A percentile compares a stretch with the other conserved stretches of the same genome.
Conservation (phyloP, 768 basidiomycete species). For the Scleroderma citrinum region DNA sequence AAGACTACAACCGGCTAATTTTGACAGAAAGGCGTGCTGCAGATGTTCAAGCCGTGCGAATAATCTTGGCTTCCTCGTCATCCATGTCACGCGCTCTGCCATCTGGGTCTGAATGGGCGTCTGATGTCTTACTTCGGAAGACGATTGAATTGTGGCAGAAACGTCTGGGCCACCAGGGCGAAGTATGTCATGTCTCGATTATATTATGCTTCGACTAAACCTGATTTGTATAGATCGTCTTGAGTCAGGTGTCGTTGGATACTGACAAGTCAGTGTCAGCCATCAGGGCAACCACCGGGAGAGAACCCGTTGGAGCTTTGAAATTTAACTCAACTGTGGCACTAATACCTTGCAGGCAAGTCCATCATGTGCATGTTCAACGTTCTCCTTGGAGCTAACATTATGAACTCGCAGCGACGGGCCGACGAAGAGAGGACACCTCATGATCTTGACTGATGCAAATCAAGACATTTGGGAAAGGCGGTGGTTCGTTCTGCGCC, state of each 20-base stretch:
- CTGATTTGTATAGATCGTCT: constrained; percentile 55
- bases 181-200: constrained; percentile 43
- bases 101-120: constrained; percentile 55
- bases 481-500: constrained; percentile 81
- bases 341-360: constrained; percentile 66
- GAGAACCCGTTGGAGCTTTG: constrained; percentile 43
- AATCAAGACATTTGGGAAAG: constrained; percentile 75
- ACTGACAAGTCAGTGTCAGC: constrained; percentile 30
- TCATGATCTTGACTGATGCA: constrained; percentile 78
- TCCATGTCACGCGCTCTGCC: constrained; percentile 39
- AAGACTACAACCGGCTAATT: constrained; percentile 75
- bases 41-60: constrained; percentile 86
- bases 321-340: constrained; percentile 73
- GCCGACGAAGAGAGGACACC: constrained; percentile 78
- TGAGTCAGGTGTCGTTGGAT: constrained; percentile 66
- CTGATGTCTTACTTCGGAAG: constrained; percentile 58
- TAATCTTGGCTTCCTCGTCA: constrained; percentile 57
- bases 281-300: constrained; percentile 23
- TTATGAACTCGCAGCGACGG: constrained; percentile 49
- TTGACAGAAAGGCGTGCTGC: constrained; percentile 70
- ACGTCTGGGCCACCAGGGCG: constrained; percentile 67
- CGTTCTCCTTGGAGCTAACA: background rate
- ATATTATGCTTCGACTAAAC: constrained; percentile 5
- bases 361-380: constrained; percentile 4
- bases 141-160: constrained; percentile 80